phyloP scores from a whole-genome alignment of 768 basidiomycete species.

The Inosperma sp. region DNA sequence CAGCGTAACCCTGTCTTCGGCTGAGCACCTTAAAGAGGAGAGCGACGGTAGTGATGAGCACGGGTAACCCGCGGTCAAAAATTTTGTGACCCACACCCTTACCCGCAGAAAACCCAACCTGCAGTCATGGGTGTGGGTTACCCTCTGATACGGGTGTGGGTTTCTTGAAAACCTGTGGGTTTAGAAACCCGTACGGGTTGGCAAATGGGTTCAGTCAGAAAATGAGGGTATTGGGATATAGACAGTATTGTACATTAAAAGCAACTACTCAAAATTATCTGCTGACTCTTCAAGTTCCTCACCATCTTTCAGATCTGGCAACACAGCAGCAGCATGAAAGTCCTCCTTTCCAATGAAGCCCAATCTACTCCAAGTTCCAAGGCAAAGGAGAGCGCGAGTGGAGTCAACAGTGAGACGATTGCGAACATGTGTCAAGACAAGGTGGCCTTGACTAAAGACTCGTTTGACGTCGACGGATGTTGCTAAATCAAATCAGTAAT shows the following conservation, averaged over 20 bases:
- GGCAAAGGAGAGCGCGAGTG: slow-evolving; percentile 27
- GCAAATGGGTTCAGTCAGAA: too few relatives aligned
- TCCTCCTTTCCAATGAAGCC: slow-evolving; percentile 26
- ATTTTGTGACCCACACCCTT: background rate
- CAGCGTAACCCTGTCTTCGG: too few relatives aligned
- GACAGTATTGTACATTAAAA: background rate
- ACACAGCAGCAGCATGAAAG: slow-evolving; percentile 2
- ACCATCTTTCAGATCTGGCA: slow-evolving; percentile 10
- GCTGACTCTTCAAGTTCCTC: slow-evolving; percentile 7
- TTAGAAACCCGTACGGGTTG: background rate
- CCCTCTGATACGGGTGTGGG: background rate
- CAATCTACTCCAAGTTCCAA: slow-evolving; percentile 29
- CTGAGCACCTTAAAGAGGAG: too few relatives aligned
- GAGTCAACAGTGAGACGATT: slow-evolving; percentile 21
- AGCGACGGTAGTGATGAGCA: slow-evolving; percentile 11
- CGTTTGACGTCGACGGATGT: too few relatives aligned
- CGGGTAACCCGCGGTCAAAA: slow-evolving; percentile 5
- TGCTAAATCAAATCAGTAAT: too few relatives aligned
- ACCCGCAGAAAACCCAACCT: background rate
- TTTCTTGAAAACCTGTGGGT: background rate
- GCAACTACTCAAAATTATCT: slow-evolving; percentile 2
- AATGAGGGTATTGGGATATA: too few relatives aligned
- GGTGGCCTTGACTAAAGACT: too few relatives aligned
- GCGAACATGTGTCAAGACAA: slow-evolving; percentile 12
- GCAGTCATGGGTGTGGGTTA: too few relatives aligned